Evolutionary conservation across 2,329 filamentous ascomycete species (phyloP).

Genomic region (Colletotrichum australisinense): DNA sequence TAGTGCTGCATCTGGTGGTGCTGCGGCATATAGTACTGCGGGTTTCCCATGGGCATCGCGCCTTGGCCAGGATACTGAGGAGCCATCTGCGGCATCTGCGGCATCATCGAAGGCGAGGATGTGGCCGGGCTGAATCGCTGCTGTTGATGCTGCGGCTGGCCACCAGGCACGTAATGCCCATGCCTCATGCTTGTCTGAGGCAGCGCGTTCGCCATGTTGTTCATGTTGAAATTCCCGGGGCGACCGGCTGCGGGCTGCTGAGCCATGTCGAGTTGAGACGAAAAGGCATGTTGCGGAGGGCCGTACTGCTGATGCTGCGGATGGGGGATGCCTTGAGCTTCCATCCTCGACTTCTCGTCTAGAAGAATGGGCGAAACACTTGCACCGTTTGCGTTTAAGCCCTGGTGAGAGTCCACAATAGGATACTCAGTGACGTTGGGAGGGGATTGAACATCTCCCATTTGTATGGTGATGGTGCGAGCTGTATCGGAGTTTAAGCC

Average conservation of each 20-base stretch:
- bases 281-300: conserved; percentile 52
- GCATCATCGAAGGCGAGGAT: conserved; percentile 51
- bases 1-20: conserved; percentile 56
- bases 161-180: conserved; percentile 49
- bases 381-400: conserved; percentile 16
- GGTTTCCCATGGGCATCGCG: conserved; percentile 51
- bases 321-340: conserved; percentile 35
- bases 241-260: conserved; percentile 41
- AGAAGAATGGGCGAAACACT: conserved; percentile 15
- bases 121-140: conserved; percentile 45
- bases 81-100: conserved; percentile 49
- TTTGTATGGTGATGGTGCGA: conserved; percentile 38
- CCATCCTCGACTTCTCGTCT: conserved; percentile 19
- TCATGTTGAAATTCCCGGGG: conserved; percentile 59
- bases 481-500: conserved; percentile 23
- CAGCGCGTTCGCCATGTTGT: conserved; percentile 55
- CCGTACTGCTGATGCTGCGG: conserved; percentile 43
- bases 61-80: conserved; percentile 53
- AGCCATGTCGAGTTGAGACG: conserved; percentile 56
- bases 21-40: conserved; percentile 61
- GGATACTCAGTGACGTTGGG: conserved; percentile 37
- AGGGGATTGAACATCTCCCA: conserved; percentile 48
- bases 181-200: conserved; percentile 54
- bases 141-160: conserved; percentile 47
- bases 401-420: conserved; percentile 35